Base-by-base conservation (phyloP, 2,329 filamentous ascomycete genomes). In the Myriosclerotinia duriaeana region DNA sequence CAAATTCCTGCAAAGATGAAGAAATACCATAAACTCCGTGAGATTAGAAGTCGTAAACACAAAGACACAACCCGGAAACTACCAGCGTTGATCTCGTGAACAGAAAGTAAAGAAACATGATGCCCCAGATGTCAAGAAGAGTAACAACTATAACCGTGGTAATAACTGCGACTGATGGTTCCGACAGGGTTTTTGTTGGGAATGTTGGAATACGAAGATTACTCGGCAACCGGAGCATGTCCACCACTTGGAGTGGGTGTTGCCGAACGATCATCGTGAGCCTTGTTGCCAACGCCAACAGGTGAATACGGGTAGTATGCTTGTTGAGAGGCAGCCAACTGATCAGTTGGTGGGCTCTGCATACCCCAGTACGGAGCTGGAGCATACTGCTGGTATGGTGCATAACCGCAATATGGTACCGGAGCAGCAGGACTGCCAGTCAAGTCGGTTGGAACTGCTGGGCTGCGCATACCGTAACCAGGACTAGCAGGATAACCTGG, bases 191-290 rank as follows among this genome's bases (percentile, higher is more conserved):
- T 48, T 46, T 72, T 48, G 70, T 52, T 69, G 54, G 54, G 68
- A 68, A 34, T 34, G 30, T 34, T 34, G 30, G 30, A 34, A 53
- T 68, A 67, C 53, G 66, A 54, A 30, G 66, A 62, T n/a, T 55
- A 59, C 46, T 73, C 70, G 40, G 46, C 55, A 62, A 62, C 58
- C 34, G 67, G 15, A 60, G 56, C 65, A 54, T 72, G 67, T 15
- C 70, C 69, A 68, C 70, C 69, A 68, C 60, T 67, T 58, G 71
- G 70, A 36, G 71, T 75, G 46, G 73, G 73, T 40, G 72, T 73
- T 26, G 66, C 53, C 8, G 72, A 72, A 12, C 72, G 72, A 42
- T 73, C 72, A 36, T 73, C 70, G 4, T 70, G 67, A 53, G 22
- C 55, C 55, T 52, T 53, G 36, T 38, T 53, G 40, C 56, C 54